phyloP scores from a whole-genome alignment of 306 rosid species.

The Malus asiatica region DNA sequence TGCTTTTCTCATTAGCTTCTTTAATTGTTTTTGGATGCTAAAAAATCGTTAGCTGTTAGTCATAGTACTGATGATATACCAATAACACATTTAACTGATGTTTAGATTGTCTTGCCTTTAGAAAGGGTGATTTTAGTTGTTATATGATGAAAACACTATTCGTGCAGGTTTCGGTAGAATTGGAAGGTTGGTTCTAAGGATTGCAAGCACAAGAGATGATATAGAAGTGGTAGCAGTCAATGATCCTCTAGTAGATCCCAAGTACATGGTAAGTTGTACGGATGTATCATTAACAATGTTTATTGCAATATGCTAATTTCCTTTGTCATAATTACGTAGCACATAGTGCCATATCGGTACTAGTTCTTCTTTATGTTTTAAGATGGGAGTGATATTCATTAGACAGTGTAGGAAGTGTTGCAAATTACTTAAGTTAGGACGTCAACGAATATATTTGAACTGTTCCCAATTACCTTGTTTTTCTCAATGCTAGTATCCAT shows the following conservation, averaged over 20 bases:
- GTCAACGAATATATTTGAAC: not conserved
- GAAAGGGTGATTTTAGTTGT: not conserved
- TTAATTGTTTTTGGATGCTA: not conserved
- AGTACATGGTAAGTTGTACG: conserved; percentile 69
- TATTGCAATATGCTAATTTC: not conserved
- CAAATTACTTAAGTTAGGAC: not conserved
- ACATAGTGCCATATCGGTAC: not conserved
- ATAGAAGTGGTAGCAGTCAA: conserved; percentile 83
- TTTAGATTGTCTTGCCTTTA: not conserved
- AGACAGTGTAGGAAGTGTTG: not conserved
- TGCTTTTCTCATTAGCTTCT: not conserved
- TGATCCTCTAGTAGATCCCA: conserved; percentile 89
- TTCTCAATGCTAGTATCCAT: not conserved
- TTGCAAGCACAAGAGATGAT: conserved; percentile 81
- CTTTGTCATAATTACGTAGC: not conserved
- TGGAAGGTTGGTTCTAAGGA: conserved; percentile 89
- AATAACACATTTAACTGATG: not conserved
- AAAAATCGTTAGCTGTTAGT: not conserved
- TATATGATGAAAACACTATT: conserved; percentile 12
- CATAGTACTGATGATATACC: not conserved
- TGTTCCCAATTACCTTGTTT: not conserved
- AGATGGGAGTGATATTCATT: not conserved
- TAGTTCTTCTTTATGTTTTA: not conserved
- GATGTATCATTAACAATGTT: no score
- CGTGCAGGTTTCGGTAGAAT: conserved; percentile 89